A percentile compares a stretch with the other conserved stretches of the same genome.
phyloP scores from a whole-genome alignment of 441 rosid species.

The Pelargonium citronellum region DNA sequence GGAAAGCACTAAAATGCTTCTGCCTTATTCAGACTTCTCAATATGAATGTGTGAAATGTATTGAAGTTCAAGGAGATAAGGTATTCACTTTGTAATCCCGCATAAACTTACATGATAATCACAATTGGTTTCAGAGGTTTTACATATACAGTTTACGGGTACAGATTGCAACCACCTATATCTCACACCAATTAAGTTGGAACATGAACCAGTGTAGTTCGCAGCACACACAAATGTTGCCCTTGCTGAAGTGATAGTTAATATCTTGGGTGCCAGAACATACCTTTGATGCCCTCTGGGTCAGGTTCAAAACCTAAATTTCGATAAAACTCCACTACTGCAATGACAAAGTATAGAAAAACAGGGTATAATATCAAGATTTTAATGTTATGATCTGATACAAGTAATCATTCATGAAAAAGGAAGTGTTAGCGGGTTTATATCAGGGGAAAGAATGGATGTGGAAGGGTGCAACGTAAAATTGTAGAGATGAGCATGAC shows the following conservation, averaged over 20 bases:
- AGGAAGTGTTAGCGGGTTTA: background rate
- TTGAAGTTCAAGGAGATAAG: no score
- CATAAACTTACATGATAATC: background rate
- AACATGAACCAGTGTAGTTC: constrained; percentile 9
- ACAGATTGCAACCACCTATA: constrained; percentile 11
- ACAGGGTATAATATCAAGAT: background rate
- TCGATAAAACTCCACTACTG: constrained; percentile 89
- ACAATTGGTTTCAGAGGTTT: background rate
- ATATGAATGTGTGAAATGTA: no score
- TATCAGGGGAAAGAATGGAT: background rate
- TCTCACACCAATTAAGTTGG: constrained; percentile 16
- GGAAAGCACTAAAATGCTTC: no score
- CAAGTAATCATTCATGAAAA: background rate
- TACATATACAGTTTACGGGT: constrained; percentile 9
- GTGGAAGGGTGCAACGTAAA: no score
- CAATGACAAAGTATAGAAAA: constrained; percentile 16
- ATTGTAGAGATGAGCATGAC: no score
- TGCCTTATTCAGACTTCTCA: no score
- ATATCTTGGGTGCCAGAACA: constrained; percentile 90
- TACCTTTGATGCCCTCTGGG: constrained; percentile 96
- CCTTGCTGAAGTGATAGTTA: constrained; percentile 15
- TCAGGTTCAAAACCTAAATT: constrained; percentile 90
- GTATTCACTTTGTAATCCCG: background rate
- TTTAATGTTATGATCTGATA: background rate
- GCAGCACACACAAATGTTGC: constrained; percentile 3